A percentile compares a stretch with the other conserved stretches of the same genome.
phyloP scores from a whole-genome alignment of 495 filamentous ascomycete species.

The Tuber calosporum region DNA sequence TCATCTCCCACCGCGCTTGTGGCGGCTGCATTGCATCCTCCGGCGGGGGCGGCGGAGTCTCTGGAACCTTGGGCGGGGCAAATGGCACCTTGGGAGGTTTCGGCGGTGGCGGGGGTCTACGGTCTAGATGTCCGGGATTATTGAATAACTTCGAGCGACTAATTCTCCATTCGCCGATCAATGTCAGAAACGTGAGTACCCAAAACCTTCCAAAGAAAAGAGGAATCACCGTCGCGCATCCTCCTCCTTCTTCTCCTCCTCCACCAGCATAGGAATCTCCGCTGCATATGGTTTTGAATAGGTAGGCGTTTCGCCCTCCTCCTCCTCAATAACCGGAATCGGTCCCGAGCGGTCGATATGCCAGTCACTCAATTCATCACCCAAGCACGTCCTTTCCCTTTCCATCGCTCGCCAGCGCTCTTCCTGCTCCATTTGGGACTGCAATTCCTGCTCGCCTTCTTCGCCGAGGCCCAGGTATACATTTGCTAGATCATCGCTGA shows the following conservation, averaged over 20 bases:
- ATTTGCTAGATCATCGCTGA: background rate
- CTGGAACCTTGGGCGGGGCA: background rate
- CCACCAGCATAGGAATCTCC: background rate
- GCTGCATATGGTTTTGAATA: background rate
- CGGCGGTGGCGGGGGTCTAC: background rate
- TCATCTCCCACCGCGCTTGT: background rate
- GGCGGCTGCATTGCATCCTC: background rate
- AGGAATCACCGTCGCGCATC: background rate
- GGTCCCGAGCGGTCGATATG: background rate
- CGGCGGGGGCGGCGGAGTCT: background rate
- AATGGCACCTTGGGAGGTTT: background rate
- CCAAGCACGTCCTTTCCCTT: background rate
- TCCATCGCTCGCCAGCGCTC: background rate
- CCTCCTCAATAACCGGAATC: background rate
- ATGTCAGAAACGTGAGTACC: background rate
- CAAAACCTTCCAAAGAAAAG: background rate
- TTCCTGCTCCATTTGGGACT: background rate
- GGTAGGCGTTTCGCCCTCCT: background rate
- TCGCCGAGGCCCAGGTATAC: background rate
- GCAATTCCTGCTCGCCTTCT: background rate
- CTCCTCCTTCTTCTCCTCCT: background rate
- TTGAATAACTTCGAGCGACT: background rate
- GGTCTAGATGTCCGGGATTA: background rate
- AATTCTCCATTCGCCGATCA: background rate
- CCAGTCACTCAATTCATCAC: background rate